These are phyloP conservation scores for Colletotrichum abscissum DNA, from an alignment of 2,329 filamentous ascomycete species.

Conservation along the genomic window DNA sequence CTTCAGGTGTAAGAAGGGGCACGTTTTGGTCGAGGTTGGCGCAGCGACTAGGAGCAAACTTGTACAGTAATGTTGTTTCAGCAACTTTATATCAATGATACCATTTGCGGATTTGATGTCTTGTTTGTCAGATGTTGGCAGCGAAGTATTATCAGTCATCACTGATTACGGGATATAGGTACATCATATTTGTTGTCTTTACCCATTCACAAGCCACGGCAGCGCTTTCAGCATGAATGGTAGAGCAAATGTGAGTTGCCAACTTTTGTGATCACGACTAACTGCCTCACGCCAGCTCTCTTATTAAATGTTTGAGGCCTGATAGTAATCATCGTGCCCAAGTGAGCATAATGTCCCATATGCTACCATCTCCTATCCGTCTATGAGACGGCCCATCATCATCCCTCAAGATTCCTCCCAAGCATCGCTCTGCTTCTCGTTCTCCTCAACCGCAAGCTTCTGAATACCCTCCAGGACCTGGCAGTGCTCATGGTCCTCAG, in stretches of 20 bases:
- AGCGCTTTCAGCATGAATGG: no score
- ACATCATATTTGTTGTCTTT: no score
- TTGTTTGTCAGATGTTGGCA: no score
- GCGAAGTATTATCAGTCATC: no score
- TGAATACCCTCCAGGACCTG: not conserved
- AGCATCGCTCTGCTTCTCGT: not conserved
- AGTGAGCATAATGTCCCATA: not conserved
- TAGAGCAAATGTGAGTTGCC: no score
- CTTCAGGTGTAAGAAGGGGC: constrained; percentile 50
- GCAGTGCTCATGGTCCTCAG: constrained; percentile 3
- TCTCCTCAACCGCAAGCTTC: not conserved
- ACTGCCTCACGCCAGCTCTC: no score
- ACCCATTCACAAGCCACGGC: no score
- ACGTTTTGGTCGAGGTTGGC: no score
- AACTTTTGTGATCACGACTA: no score
- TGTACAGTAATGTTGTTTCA: not conserved
- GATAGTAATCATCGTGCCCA: no score
- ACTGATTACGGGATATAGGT: no score
- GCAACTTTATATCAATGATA: not conserved
- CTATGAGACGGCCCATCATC: not conserved
- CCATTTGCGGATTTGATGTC: not conserved
- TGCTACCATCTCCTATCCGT: not conserved
- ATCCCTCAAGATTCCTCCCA: not conserved
- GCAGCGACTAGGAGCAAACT: not conserved
- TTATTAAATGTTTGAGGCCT: no score